Evolutionary conservation across 768 basidiomycete species (phyloP).

Genomic region (Calocera cornea): DNA sequence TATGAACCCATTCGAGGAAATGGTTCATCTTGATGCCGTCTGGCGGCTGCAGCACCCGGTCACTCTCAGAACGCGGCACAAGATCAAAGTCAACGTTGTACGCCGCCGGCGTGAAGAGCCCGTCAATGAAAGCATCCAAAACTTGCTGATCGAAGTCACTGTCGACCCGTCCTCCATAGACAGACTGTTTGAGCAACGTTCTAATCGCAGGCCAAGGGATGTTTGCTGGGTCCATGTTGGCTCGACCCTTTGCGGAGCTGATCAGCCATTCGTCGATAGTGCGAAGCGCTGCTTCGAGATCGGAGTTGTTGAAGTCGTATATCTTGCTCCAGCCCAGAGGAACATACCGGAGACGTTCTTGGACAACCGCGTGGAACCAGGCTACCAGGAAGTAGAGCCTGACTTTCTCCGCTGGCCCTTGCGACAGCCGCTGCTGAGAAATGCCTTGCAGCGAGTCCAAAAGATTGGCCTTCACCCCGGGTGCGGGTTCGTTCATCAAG

Average conservation of each 20-base stretch:
- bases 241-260: constrained; percentile 64
- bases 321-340: constrained; percentile 94
- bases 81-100: constrained; percentile 91
- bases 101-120: constrained; percentile 70
- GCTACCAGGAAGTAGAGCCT: constrained; percentile 91
- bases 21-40: constrained; percentile 89
- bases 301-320: constrained; percentile 99
- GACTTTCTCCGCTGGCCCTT: constrained; percentile 86
- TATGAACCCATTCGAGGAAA: constrained; percentile 80
- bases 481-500: constrained; percentile 97
- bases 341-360: constrained; percentile 90
- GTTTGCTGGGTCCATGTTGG: constrained; percentile 80
- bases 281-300: constrained; percentile 80
- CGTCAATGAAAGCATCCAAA: constrained; percentile 85
- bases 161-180: constrained; percentile 89
- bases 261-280: constrained; percentile 89
- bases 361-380: constrained; percentile 98
- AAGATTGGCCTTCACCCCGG: constrained; percentile 91
- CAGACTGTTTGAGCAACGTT: constrained; percentile 84
- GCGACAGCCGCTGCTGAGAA: constrained; percentile 49
- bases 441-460: constrained; percentile 77
- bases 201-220: constrained; percentile 96
- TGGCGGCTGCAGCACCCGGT: constrained; percentile 52
- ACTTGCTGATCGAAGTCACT: constrained; percentile 91
- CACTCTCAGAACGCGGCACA: constrained; percentile 47